phyloP scores from a whole-genome alignment of 352 stramenopile species.

The Lagenidium sp. region DNA sequence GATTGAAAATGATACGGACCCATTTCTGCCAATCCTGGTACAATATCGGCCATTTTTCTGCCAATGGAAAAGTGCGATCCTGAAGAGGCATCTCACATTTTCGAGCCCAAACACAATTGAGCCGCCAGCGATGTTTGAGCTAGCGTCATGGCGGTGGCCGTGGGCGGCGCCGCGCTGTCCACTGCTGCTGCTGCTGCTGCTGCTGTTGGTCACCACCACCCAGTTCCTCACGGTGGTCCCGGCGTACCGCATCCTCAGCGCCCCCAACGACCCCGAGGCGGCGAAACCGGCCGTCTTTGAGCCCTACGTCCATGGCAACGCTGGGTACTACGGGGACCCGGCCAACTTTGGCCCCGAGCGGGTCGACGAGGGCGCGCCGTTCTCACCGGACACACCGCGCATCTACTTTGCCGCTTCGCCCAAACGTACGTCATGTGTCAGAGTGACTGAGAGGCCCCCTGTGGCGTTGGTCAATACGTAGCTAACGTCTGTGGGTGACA shows the following conservation, averaged over 20 bases:
- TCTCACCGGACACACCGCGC: slow-evolving; percentile 57
- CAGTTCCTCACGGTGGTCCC: too few relatives aligned
- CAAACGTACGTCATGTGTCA: slow-evolving; percentile 20
- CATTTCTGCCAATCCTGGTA: too few relatives aligned
- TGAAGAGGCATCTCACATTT: too few relatives aligned
- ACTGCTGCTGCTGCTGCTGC: not conserved
- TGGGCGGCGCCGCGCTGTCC: not conserved
- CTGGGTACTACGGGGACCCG: slow-evolving; percentile 80
- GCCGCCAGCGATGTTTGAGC: too few relatives aligned
- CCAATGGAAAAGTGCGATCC: too few relatives aligned
- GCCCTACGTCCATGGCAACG: slow-evolving; percentile 74
- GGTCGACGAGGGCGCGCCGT: slow-evolving; percentile 82
- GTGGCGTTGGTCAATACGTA: not conserved
- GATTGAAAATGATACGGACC: too few relatives aligned
- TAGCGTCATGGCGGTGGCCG: too few relatives aligned
- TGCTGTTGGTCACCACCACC: not conserved
- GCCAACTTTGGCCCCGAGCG: slow-evolving; percentile 44
- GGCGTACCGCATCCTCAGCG: slow-evolving; percentile 33
- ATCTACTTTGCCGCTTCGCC: slow-evolving; percentile 32
- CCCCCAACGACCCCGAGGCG: slow-evolving; percentile 17
- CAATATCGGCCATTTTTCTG: too few relatives aligned
- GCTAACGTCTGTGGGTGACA: too few relatives aligned
- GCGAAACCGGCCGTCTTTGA: slow-evolving; percentile 49
- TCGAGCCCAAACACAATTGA: too few relatives aligned
- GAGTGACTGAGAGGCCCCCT: not conserved